Percentiles rank a stretch among this genome's conserved stretches.
Evolutionary conservation across 2,329 filamentous ascomycete genomes (phyloP).

Genomic region (Xylaria sp.): DNA sequence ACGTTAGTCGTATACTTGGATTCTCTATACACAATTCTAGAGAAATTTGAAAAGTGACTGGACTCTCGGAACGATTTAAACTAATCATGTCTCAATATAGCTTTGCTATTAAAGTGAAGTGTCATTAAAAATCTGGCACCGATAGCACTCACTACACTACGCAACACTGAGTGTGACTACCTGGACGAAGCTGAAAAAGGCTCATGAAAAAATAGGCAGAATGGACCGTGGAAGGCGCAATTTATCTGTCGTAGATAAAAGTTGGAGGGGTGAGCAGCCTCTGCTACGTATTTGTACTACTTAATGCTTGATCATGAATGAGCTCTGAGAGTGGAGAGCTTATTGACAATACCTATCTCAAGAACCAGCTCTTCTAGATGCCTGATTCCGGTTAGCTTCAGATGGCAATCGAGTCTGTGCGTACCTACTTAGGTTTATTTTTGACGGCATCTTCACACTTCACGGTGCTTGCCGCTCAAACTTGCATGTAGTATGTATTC

Average conservation of each 20-base stretch:
- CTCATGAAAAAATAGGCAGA: neutral
- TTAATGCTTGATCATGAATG: neutral
- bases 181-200: too few relatives aligned
- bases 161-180: too few relatives aligned
- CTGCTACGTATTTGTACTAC: neutral
- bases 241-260: neutral
- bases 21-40: neutral
- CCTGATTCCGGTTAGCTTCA: too few relatives aligned
- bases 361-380: neutral
- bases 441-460: neutral
- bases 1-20: neutral
- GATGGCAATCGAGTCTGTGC: neutral
- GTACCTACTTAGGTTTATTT: neutral
- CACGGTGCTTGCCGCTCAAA: neutral
- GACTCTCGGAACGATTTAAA: neutral
- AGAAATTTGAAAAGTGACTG: neutral
- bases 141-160: too few relatives aligned
- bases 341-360: neutral
- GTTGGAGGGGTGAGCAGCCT: neutral
- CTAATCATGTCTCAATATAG: neutral
- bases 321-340: neutral
- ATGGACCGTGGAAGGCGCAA: neutral
- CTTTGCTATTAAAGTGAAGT: neutral
- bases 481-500: neutral
- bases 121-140: too few relatives aligned